Evolutionary conservation across 1,284 basidiomycete genomes (phyloP).

Genomic region (Pseudozyma thailandica): DNA sequence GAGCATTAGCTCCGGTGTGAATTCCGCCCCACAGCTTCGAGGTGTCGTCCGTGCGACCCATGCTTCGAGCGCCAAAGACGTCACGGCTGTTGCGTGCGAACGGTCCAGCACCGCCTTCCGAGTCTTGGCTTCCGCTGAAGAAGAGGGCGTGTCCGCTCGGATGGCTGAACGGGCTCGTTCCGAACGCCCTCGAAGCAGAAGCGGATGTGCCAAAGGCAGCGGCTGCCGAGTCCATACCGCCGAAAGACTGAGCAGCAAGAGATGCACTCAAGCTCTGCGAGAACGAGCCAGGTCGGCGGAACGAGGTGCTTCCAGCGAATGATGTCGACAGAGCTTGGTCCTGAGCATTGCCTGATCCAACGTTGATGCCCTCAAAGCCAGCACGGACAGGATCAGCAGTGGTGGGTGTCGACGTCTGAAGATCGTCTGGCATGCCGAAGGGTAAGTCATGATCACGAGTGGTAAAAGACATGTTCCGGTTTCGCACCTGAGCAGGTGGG

Average conservation of each 20-base stretch:
- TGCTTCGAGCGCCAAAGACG: slow-evolving; percentile 41
- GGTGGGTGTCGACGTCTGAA: slow-evolving; percentile 31
- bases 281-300: slow-evolving; percentile 30
- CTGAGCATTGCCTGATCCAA: neutral
- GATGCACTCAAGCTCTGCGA: slow-evolving; percentile 41
- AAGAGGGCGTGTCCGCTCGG: slow-evolving; percentile 62
- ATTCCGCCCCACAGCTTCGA: slow-evolving; percentile 38
- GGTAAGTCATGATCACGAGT: slow-evolving; percentile 81
- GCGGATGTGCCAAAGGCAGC: slow-evolving; percentile 42
- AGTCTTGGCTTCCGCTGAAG: slow-evolving; percentile 59
- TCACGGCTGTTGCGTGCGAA: slow-evolving; percentile 40
- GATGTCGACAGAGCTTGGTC: slow-evolving; percentile 19
- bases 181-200: slow-evolving; percentile 48
- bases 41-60: slow-evolving; percentile 39
- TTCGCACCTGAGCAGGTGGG: slow-evolving; percentile 7
- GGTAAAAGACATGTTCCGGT: slow-evolving; percentile 72
- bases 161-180: slow-evolving; percentile 66
- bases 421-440: slow-evolving; percentile 75
- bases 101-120: slow-evolving; percentile 47
- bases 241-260: slow-evolving; percentile 26
- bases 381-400: slow-evolving; percentile 17
- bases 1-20: slow-evolving; percentile 5
- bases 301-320: slow-evolving; percentile 30
- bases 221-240: slow-evolving; percentile 34
- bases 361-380: slow-evolving; percentile 25